Conservation (phyloP, 352 stramenopile genomes). For the Pythium aphanidermatum region DNA sequence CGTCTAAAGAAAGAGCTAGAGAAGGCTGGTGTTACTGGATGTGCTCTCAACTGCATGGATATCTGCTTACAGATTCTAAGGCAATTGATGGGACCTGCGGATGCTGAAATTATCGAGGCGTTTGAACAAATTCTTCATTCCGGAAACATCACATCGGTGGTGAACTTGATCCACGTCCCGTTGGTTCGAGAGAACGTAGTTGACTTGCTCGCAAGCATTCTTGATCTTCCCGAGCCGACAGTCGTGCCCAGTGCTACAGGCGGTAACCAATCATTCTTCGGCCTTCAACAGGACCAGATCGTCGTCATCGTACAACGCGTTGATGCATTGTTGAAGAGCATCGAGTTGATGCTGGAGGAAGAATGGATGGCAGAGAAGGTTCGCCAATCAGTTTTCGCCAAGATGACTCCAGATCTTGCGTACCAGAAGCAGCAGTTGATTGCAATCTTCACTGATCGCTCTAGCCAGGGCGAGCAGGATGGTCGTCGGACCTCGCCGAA, state of each 20-base stretch:
- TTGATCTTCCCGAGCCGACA: constrained; percentile 75
- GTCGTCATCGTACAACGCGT: constrained; percentile 70
- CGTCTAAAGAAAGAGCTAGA: constrained; percentile 66
- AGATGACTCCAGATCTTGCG: constrained; percentile 64
- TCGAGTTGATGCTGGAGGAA: constrained; percentile 82
- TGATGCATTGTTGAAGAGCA: constrained; percentile 71
- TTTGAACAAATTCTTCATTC: constrained; percentile 63
- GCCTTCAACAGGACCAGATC: constrained; percentile 70
- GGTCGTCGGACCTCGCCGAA: constrained; percentile 41
- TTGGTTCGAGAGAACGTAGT: constrained; percentile 80
- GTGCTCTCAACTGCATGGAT: constrained; percentile 72
- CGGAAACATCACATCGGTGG: constrained; percentile 36
- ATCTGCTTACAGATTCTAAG: constrained; percentile 78
- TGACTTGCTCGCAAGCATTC: constrained; percentile 74
- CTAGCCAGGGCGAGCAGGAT: constrained; percentile 47
- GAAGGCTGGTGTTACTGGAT: constrained; percentile 66
- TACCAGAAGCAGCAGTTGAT: constrained; percentile 79
- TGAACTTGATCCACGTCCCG: constrained; percentile 71
- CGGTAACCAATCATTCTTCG: constrained; percentile 33
- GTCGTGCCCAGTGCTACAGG: constrained; percentile 37
- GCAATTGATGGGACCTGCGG: constrained; percentile 67
- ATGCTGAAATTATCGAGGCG: constrained; percentile 52
- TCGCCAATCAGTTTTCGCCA: constrained; percentile 68
- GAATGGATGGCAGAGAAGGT: constrained; percentile 84
- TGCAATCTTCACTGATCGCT: constrained; percentile 67